Percentiles rank a stretch among this genome's conserved stretches.
These are phyloP conservation scores for Bremia lactucae DNA, from an alignment of 352 stramenopile species.

Conservation along the genomic window DNA sequence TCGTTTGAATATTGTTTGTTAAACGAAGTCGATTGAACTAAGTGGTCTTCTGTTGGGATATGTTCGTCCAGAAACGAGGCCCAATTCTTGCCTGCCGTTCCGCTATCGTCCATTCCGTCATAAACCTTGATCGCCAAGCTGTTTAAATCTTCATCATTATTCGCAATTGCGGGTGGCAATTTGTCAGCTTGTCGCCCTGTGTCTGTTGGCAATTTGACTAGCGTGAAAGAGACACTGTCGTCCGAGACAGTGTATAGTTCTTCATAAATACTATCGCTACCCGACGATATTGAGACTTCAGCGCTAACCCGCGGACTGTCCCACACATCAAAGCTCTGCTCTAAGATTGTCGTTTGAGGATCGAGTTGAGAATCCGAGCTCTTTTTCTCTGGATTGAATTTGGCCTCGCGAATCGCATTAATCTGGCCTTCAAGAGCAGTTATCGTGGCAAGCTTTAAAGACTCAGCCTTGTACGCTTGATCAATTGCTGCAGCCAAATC, in stretches of 20 bases:
- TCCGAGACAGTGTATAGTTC: conserved; percentile 41
- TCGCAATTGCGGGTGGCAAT: conserved; percentile 1
- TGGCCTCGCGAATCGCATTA: conserved; percentile 21
- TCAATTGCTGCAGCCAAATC: conserved; percentile 36
- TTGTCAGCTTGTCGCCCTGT: not conserved
- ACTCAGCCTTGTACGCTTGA: conserved; percentile 69
- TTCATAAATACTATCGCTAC: conserved; percentile 32
- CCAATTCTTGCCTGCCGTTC: conserved; percentile 19
- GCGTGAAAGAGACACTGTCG: conserved; percentile 50
- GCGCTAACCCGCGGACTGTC: conserved; percentile 10
- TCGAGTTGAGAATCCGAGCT: conserved; percentile 5
- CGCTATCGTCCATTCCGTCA: conserved; percentile 5
- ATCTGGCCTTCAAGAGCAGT: conserved; percentile 51
- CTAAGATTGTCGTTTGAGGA: conserved; percentile 1
- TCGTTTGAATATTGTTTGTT: conserved; percentile 14
- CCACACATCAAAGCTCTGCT: conserved; percentile 9
- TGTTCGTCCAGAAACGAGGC: conserved; percentile 41
- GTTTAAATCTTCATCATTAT: conserved; percentile 1
- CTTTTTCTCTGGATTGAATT: conserved; percentile 2
- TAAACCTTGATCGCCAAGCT: conserved; percentile 22
- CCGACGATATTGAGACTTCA: conserved; percentile 13
- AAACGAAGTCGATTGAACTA: conserved; percentile 6
- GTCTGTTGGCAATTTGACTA: conserved; percentile 34
- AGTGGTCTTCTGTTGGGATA: conserved; percentile 17
- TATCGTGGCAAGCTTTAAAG: conserved; percentile 44